These are phyloP conservation scores for Canavalia gladiata DNA, from an alignment of 306 rosid genomes.

Conservation along the genomic window DNA sequence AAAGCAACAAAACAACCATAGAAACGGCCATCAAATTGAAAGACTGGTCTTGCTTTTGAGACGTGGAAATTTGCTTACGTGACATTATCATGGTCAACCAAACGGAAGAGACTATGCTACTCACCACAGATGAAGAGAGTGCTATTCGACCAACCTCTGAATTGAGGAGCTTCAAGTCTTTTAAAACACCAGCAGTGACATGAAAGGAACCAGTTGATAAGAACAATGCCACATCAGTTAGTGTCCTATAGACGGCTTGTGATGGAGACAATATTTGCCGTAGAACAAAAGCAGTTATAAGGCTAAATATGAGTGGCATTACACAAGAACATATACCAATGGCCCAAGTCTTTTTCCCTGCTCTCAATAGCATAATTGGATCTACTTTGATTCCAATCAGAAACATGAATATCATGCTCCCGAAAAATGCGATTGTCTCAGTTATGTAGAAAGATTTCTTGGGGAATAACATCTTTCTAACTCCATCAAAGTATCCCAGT, in stretches of 20 bases:
- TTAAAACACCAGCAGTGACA: constrained; percentile 51
- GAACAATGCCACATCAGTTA: constrained; percentile 31
- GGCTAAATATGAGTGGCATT: constrained; percentile 38
- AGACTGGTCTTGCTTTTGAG: not conserved
- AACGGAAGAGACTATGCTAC: constrained; percentile 43
- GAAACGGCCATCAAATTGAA: not conserved
- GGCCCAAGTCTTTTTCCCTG: constrained; percentile 59
- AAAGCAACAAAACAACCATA: constrained; percentile 10
- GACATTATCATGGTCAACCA: not conserved
- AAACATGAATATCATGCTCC: constrained; percentile 63
- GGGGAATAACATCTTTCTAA: constrained; percentile 47
- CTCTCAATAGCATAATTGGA: not conserved
- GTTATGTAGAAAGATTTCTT: constrained; percentile 48
- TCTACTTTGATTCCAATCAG: constrained; percentile 65
- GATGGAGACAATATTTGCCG: constrained; percentile 15
- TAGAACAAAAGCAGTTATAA: not conserved
- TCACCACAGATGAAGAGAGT: constrained; percentile 58
- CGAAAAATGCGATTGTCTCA: constrained; percentile 59
- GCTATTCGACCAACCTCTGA: constrained; percentile 73
- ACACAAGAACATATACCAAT: constrained; percentile 49
- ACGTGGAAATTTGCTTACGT: not conserved
- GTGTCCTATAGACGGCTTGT: not conserved
- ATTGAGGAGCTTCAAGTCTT: constrained; percentile 68
- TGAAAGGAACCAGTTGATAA: constrained; percentile 60
- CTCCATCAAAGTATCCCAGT: constrained; percentile 27